Evolutionary conservation across 768 basidiomycete species (phyloP), one percentile per base, ranked within the genome.

Genomic region (Lepiota venenata): DNA sequence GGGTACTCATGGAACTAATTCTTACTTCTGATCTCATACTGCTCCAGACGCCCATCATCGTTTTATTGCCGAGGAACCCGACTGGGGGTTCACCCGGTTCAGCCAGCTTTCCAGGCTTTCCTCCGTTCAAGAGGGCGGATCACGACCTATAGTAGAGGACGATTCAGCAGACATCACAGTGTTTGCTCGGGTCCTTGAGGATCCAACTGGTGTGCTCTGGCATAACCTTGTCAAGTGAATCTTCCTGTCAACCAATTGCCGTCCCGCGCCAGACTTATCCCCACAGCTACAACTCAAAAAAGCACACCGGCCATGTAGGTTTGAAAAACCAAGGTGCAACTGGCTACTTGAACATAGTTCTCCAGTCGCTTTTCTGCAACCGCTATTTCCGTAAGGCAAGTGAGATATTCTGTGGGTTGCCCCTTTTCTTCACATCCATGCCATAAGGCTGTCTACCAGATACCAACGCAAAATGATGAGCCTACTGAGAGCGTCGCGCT

Each of bases 1-100:
- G 65, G 66, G 86, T 80, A 56, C 46, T 37, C 53, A n/a, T 44
- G 50, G 18, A 22, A 20, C 52, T 18, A 18, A 51, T 14, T 35
- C 29, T 16, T 44, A 48, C 48, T 35, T 53, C 52, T 45, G 43
- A 35, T 21, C 52, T 27, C 47, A 39, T 47, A 27, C 51, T 43
- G 27, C 59, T 27, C 43, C 32, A 98, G 96, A 99, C 70, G 97
- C 97, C 12, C 95, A 98, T 62, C 97, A 99, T 76, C 91, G 97
- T 55, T 99, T 99, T 75, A 96, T 98, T 67, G 83, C 93, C 54
- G 97, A 99, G 73, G 97, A 99, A 71, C 96, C 93, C 66, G 97
- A 99, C 72, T 99, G 97, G 97, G 97, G 97, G 49, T 99, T 99
- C 73, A 98, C 97, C 55, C 90, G 97, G 46, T 99, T 99, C 68